Evolutionary conservation across 306 rosid genomes (phyloP).

Genomic region (Fragaria iinumae): DNA sequence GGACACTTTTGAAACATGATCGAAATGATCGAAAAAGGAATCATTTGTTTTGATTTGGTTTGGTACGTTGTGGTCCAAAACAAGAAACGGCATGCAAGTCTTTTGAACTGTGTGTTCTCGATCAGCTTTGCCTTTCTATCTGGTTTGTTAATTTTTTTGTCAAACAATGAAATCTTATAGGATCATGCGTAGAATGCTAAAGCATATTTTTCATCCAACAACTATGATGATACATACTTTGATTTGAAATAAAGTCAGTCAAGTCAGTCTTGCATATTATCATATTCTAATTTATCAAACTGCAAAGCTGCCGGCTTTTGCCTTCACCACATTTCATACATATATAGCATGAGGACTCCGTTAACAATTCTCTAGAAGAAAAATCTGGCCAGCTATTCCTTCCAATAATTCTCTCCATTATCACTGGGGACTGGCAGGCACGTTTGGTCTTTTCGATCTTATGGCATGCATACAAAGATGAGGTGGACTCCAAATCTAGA

Average conservation of each 20-base stretch:
- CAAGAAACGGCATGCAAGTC: neutral
- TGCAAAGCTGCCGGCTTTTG: neutral
- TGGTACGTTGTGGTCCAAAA: conserved; percentile 6
- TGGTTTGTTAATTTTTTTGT: conserved; percentile 11
- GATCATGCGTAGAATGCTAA: conserved; percentile 46
- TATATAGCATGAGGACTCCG: neutral
- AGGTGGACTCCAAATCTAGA: neutral
- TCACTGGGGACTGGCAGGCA: neutral
- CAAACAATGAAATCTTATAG: conserved; percentile 42
- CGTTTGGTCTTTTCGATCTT: neutral
- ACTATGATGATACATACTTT: conserved; percentile 1
- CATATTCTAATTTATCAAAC: neutral
- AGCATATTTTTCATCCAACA: conserved; percentile 24
- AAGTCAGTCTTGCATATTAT: neutral
- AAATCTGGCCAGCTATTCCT: neutral
- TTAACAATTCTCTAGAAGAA: neutral
- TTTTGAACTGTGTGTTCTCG: neutral
- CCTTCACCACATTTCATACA: neutral
- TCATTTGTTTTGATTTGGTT: neutral
- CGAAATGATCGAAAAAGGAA: neutral
- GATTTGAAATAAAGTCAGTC: conserved; percentile 48
- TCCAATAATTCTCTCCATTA: neutral
- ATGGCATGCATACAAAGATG: neutral
- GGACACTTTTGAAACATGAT: neutral
- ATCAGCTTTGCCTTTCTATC: neutral